phyloP scores from a whole-genome alignment of 176 grass and related monocot species.

The Phragmites australis region DNA sequence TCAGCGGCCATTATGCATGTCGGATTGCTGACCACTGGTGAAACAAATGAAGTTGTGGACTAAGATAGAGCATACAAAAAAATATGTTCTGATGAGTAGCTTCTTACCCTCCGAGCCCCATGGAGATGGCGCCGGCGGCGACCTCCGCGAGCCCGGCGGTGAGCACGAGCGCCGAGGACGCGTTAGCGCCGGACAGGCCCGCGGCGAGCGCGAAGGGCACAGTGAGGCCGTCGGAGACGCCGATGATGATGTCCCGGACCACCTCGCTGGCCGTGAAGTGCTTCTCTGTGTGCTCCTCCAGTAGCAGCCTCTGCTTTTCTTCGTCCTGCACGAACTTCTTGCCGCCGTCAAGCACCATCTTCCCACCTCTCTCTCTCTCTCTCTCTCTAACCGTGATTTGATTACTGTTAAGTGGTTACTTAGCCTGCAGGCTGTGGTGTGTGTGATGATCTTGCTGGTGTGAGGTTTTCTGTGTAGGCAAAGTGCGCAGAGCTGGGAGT shows the following conservation, averaged over 20 bases:
- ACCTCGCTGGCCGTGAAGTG: conserved; percentile 91
- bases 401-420: neutral
- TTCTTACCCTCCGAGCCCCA: conserved; percentile 93
- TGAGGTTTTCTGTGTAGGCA: conserved; percentile 10
- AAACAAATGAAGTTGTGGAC: conserved; percentile 1
- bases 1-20: neutral
- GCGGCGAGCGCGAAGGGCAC: conserved; percentile 95
- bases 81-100: neutral
- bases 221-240: conserved; percentile 94
- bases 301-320: conserved; percentile 61
- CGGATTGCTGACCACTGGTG: neutral
- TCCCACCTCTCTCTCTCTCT: neutral
- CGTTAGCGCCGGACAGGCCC: conserved; percentile 79
- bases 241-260: conserved; percentile 93
- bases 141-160: conserved; percentile 89
- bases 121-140: conserved; percentile 94
- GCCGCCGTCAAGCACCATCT: conserved; percentile 45
- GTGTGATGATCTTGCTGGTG: neutral
- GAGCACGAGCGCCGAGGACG: conserved; percentile 77
- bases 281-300: conserved; percentile 72
- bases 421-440: neutral
- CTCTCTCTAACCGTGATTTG: neutral
- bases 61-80: neutral
- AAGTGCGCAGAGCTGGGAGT: neutral
- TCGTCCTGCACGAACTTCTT: conserved; percentile 43